phyloP scores from a whole-genome alignment of 2,329 filamentous ascomycete species.

The Paramyrothecium roridum region DNA sequence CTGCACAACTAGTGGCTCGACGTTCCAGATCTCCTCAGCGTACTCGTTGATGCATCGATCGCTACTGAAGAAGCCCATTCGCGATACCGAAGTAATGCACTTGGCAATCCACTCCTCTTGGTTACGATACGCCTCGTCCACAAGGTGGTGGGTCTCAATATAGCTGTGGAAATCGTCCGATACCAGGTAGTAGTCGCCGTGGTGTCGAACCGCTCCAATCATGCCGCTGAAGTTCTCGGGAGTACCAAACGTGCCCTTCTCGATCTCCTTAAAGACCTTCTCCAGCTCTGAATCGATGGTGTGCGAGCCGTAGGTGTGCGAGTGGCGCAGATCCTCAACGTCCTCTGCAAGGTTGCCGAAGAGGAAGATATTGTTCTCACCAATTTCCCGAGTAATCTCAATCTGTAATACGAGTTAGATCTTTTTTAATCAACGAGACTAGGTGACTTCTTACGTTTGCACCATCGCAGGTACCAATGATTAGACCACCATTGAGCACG shows the following conservation, averaged over 20 bases:
- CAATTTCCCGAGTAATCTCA: constrained; percentile 95
- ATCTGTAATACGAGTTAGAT: constrained; percentile 49
- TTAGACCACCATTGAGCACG: constrained; percentile 92
- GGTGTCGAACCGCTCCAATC: constrained; percentile 80
- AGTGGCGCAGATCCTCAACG: constrained; percentile 91
- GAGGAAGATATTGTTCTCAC: constrained; percentile 96
- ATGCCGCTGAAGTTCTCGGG: constrained; percentile 76
- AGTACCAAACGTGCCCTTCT: constrained; percentile 77
- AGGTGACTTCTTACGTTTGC: constrained; percentile 70
- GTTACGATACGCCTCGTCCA: constrained; percentile 89
- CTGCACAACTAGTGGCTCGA: constrained; percentile 69
- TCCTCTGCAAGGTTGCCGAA: constrained; percentile 96
- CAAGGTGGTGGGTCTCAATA: constrained; percentile 82
- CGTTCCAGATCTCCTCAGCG: constrained; percentile 94
- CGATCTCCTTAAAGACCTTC: constrained; percentile 82
- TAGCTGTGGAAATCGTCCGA: constrained; percentile 98
- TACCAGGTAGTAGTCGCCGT: constrained; percentile 96
- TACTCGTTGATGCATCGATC: constrained; percentile 97
- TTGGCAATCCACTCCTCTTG: constrained; percentile 92
- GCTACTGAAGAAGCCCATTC: constrained; percentile 97
- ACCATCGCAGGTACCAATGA: constrained; percentile 97
- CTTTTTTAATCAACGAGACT: not conserved
- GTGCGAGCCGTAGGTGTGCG: constrained; percentile 80
- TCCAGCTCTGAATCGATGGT: constrained; percentile 71
- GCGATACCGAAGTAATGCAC: constrained; percentile 79